A percentile compares a stretch with the other conserved stretches of the same genome.
These are phyloP conservation scores for Penicillium maclennaniae DNA, from an alignment of 495 filamentous ascomycete species.

Conservation along the genomic window DNA sequence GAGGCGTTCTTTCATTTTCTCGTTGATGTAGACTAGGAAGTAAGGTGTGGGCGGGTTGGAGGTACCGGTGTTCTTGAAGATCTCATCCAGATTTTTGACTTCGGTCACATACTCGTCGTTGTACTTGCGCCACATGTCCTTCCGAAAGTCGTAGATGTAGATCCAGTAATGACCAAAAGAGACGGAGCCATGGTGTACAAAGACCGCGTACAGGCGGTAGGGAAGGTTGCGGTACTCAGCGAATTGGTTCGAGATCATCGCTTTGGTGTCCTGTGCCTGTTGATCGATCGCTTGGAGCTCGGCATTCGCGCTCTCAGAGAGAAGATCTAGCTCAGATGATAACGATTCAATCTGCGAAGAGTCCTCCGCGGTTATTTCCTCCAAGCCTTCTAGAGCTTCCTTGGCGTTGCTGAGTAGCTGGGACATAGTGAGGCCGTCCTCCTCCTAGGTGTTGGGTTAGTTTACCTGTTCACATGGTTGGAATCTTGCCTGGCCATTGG, in stretches of 20 bases:
- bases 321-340: constrained; percentile 28
- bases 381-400: constrained; percentile 30
- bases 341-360: constrained; percentile 30
- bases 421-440: constrained; percentile 31
- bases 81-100: constrained; percentile 55
- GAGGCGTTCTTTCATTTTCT: constrained; percentile 54
- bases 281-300: constrained; percentile 45
- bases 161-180: constrained; percentile 92
- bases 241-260: constrained; percentile 61
- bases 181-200: constrained; percentile 75
- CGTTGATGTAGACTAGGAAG: constrained; percentile 80
- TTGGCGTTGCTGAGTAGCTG: constrained; percentile 29
- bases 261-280: constrained; percentile 46
- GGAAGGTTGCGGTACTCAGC: constrained; percentile 50
- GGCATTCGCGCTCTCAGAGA: constrained; percentile 28
- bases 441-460: constrained; percentile 30
- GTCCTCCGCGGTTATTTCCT: constrained; percentile 24
- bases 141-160: constrained; percentile 85
- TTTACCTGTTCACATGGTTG: neutral
- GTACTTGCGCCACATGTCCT: constrained; percentile 84
- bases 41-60: constrained; percentile 72
- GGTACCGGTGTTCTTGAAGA: constrained; percentile 61
- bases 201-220: constrained; percentile 87
- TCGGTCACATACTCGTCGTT: constrained; percentile 82
- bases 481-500: neutral